phyloP scores from a whole-genome alignment of 1,284 basidiomycete genomes.

The Sporisorium exsertum region DNA sequence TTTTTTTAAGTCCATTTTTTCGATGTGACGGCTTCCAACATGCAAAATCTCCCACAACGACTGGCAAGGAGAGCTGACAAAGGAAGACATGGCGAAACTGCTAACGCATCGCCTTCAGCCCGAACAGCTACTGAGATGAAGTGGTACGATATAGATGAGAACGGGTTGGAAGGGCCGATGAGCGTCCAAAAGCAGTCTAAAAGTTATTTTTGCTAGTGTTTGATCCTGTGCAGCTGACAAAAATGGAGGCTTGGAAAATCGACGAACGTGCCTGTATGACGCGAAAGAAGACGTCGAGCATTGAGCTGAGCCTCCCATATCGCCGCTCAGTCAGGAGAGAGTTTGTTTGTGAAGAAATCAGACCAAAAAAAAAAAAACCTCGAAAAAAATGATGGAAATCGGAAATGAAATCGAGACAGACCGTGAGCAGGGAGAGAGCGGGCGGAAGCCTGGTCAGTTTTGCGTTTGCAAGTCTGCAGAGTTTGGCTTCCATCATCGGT shows the following conservation, averaged over 20 bases:
- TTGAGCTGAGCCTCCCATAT: neutral
- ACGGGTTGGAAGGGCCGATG: too few relatives aligned
- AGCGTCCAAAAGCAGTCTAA: too few relatives aligned
- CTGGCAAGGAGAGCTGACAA: neutral
- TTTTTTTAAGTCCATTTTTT: constrained; percentile 1
- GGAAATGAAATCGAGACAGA: constrained; percentile 16
- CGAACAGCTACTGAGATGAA: too few relatives aligned
- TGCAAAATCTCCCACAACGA: neutral
- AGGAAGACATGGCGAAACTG: too few relatives aligned
- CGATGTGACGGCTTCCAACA: neutral
- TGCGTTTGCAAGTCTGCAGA: constrained; percentile 1
- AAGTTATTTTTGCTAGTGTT: too few relatives aligned
- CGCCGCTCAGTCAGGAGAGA: neutral
- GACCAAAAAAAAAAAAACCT: constrained; percentile 2
- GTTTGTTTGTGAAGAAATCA: neutral
- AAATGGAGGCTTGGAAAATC: neutral
- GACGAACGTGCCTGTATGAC: neutral
- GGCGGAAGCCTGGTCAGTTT: constrained; percentile 7
- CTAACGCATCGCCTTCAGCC: too few relatives aligned
- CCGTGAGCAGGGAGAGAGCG: constrained; percentile 10
- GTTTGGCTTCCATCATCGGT: constrained; percentile 1
- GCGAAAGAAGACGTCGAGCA: neutral
- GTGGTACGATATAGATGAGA: too few relatives aligned
- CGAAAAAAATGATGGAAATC: constrained; percentile 24
- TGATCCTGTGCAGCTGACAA: neutral